Evolutionary conservation across 345 rosid species (phyloP), one percentile per base, ranked within the genome.

Genomic region (Psidium friedrichsthalianum): DNA sequence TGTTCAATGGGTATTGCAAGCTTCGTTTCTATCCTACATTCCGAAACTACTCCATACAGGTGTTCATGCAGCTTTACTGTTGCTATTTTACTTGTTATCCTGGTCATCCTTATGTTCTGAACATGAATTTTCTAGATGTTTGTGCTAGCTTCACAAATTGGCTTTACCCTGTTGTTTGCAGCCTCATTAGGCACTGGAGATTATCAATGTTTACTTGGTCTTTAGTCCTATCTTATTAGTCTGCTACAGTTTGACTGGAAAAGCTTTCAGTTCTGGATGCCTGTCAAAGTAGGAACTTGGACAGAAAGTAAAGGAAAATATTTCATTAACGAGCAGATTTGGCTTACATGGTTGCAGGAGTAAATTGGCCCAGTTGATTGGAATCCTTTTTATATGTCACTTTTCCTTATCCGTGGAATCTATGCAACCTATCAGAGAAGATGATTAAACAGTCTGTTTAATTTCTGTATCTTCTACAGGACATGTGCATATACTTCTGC

Each of bases 1-100:
- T 91, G 88, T 97, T 95, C 93, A 93, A 95, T 15, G 97, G 94
- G 87, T 95, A 97, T 91, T 97, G 98, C 93, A 95, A 95, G 93
- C 91, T 90, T 86, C 94, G 95, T 6, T 97, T 95, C 89, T 94
- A 95, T 88, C 99, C 98, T 51, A 86, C 98, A 29, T 97, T 97
- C 85, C 89, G 86, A 76, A 74, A 85, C 59, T 87, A 76, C 82
- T 88, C 97, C 15, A 86, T 95, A 86, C 91, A 94, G 98, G 99
- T 96, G 82, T 69, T 21, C 44, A 36, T 44, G n/a, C 78, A 18
- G 80, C 80, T 69, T 69, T 36, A 24, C 80, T 4, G 80, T 64
- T 55, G 47, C 47, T 36, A 36, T 69, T 9, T 69, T 42, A 18
- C 5, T 69, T 8, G 13, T 69, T 9, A 9, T 36, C 40, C 80